Evolutionary conservation across 1,284 basidiomycete genomes (phyloP), one percentile per base, ranked within the genome.

Genomic region (Nidula niveotomentosa): DNA sequence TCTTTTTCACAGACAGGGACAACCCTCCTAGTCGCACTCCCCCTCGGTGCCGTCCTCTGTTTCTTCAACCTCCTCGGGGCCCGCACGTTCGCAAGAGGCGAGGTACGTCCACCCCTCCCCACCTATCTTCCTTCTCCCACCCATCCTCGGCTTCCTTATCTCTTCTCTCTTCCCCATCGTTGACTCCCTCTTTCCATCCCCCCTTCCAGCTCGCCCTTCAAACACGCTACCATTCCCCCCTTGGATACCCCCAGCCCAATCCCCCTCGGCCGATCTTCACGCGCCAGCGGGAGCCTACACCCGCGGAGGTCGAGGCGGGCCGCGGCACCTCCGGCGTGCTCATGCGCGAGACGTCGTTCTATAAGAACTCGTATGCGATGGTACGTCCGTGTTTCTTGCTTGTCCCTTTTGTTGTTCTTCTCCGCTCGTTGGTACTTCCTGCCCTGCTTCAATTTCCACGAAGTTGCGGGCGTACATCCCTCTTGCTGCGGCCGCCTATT

Each of bases 311-410:
- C 37, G 86, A 89, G 67, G 66, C 70, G 5, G 83, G 80, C 5
- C 55, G 55, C 15, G 63, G 61, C 2, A 51, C 69, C 13, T 56
- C 60, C 49, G 45, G 60, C 55, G 53, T 69, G 61, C 59, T 77
- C 30, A 62, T 76, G 13, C 60, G 73, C 54, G 86, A 90, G 68
- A 72, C 71, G 0, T 88, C 87, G 3, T 91, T 91, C 71, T 88
- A 91, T 69, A 85, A 81, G 63, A 91, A 91, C 58, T 72, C 86
- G 2, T 90, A 90, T 61, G 78, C 85, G n/a, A 90, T 91, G 88
- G 88, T 88, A 57, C 30, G 83, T 73, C 30, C 30, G 6, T 33
- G 34, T 44, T 23, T 37, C 8, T 36, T 23, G 10, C 18, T 18
- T 13, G 17, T 8, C 4, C 41, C 23, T n/a, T 7, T 18, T 45